Evolutionary conservation across 768 basidiomycete genomes (phyloP), one percentile per base, ranked within the genome.

Genomic region (Serendipita indica): DNA sequence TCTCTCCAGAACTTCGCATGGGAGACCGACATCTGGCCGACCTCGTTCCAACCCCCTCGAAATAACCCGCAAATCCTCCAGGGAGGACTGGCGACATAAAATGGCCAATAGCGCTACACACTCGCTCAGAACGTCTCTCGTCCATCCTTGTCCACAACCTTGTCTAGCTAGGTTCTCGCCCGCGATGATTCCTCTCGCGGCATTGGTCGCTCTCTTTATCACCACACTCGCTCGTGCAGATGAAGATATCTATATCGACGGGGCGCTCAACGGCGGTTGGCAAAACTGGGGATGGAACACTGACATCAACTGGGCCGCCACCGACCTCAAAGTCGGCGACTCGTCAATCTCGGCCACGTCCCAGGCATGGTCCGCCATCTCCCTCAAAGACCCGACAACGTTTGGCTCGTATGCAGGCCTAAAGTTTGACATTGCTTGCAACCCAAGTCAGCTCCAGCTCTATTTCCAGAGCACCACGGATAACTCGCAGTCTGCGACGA

Each of bases 231-330:
- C 57, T 33, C 37, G 46, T 14, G 70, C 70, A 14, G 75, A 77
- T 66, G 63, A 74, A 39, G 59, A 64, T 39, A 68, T 77, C 57
- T 78, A 77, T 63, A 69, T 69, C 10, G 75, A 77, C 64, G 64
- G 63, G 43, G 66, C 67, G 22, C 72, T 79, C 37, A 69, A 72
- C 18, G 61, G 69, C 25, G 74, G 73, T 16, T 78, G 77, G 76
- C 71, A 79, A 59, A 69, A 79, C 66, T 79, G 77, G 77, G 74
- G 74, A 60, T 79, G 77, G 77, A 68, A 72, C 60, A 72, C 69
- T 35, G 68, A 64, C 32, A 67, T 77, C 56, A 64, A 74, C 65
- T 77, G 69, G 59, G 73, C 68, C 18, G 74, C 76, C 5, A 77
- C 75, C 3, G 76, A 76, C 62, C 56, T 74, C 16, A 66, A 69